phyloP scores from a whole-genome alignment of 371 early-diverging fungal species.

The Parasitella parasitica region DNA sequence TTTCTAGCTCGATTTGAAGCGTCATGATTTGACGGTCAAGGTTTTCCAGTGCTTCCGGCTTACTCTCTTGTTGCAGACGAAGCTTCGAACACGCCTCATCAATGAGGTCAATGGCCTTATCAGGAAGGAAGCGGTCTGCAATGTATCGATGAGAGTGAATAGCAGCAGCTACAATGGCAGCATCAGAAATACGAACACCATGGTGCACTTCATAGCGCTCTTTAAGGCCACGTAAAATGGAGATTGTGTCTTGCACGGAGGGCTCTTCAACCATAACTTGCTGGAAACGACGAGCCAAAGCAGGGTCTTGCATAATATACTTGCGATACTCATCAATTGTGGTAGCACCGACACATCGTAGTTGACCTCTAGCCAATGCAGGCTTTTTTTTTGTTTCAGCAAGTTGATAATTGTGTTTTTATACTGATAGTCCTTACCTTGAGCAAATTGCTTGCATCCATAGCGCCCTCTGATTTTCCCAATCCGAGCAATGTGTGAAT shows the following conservation, averaged over 20 bases:
- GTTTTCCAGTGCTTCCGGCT: conserved; percentile 76
- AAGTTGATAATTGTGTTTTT: not conserved
- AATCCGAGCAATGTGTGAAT: conserved; percentile 79
- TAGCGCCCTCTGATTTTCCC: conserved; percentile 75
- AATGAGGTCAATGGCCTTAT: conserved; percentile 85
- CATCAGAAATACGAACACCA: conserved; percentile 83
- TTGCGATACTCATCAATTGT: conserved; percentile 87
- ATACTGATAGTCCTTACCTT: too few relatives aligned
- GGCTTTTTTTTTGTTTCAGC: conserved; percentile 57
- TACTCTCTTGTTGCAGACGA: conserved; percentile 80
- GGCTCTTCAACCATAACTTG: conserved; percentile 74
- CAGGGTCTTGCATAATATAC: conserved; percentile 85
- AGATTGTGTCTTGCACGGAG: conserved; percentile 79
- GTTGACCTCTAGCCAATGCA: conserved; percentile 76
- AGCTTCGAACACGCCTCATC: conserved; percentile 89
- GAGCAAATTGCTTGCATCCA: conserved; percentile 84
- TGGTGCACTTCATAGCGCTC: conserved; percentile 87
- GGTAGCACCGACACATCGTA: conserved; percentile 88
- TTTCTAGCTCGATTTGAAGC: conserved; percentile 74
- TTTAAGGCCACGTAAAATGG: conserved; percentile 80
- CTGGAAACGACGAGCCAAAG: conserved; percentile 87
- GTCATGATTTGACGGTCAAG: conserved; percentile 76
- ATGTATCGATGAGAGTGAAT: conserved; percentile 80
- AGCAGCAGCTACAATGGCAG: conserved; percentile 81
- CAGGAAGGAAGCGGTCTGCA: conserved; percentile 57